Evolutionary conservation across 352 stramenopile species (phyloP), one percentile per base, ranked within the genome.

Genomic region (Phytophthora vignae): DNA sequence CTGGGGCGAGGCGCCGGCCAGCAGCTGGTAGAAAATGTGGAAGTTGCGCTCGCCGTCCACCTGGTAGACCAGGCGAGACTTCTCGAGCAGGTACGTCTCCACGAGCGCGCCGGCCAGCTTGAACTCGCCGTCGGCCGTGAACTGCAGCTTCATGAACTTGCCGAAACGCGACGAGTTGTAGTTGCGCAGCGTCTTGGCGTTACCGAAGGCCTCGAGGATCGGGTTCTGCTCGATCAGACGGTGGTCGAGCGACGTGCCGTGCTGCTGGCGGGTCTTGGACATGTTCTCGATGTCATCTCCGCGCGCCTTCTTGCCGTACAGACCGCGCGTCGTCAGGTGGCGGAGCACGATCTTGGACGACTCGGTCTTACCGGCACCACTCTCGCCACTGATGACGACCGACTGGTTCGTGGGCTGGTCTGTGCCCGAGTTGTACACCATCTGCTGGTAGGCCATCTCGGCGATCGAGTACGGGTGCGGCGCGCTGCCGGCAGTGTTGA

Each of bases 61-160:
- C 48, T 97, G 90, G 74, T 96, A 92, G 60, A 96, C 90, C 9
- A 97, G 81, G 49, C 90, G 88, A 60, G 88, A 95, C 77, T 96
- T 96, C 68, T 97, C 88, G 12, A 97, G 76, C 74, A 97, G 62
- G 61, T 97, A 96, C 56, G 90, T 97, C 67, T 97, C 89, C 33
- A 97, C 86, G 19, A 94, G 89, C n/a, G 90, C 90, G 55, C 90
- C 90, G 0, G 87, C 87, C 36, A 97, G 82, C 74, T 90, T 94
- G 66, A 96, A 95, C 56, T 94, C 76, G 61, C 82, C 88, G 67
- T 94, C 81, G 44, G 77, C 67, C 63, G 97, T 97, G 77, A 99
- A 98, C 76, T 98, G 92, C 33, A 99, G 88, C 75, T 98, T 97
- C 83, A 98, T 98, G 61, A 97, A 98, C 83, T 99, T 99, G 67